Evolutionary conservation across 164 flowering plant genomes (phyloP), one percentile per base, ranked within the genome.

Genomic region (Liriodendron chinense): DNA sequence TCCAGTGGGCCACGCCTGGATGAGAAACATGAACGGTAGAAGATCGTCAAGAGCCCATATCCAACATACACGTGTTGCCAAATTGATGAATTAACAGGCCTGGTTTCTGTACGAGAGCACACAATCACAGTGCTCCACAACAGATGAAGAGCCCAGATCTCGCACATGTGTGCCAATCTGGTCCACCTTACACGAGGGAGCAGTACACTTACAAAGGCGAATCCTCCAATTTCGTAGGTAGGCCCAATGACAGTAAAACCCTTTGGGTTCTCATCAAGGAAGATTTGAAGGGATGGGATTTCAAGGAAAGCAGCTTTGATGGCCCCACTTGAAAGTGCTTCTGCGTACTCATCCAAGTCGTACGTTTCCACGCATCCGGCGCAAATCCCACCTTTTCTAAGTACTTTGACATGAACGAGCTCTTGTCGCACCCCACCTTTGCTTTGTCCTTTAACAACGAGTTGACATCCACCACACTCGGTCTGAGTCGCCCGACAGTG

Each of bases 381-480:
- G 64, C 62, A 48, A 78, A 76, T 18, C 70, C 70, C 1, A 85
- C 9, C 2, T 50, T 65, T 16, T 57, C 77, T 57, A 84, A 72
- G 16, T 86, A 82, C 23, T 25, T 70, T 14, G 47, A 48, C 1
- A 84, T 48, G 26, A 80, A 83, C 6, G 84, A 84, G 3, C 68
- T 56, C 0, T 57, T 77, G 71, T 72, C 73, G 24, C 84, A 83
- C 34, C 86, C 86, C 13, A 86, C 79, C 10, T 0, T 57, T 9
- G 73, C 77, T 26, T 69, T 69, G 6, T 14, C 72, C 47, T 21
- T 72, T 65, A 56, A 72, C 0, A 85, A 71, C 77, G 66, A n/a
- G 4, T 75, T 81, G n/a, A 85, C 59, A 34, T 79, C 72, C 5
- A 65, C 24, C 9, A 14, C 53, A 1, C 66, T 25, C n/a, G n/a